Evolutionary conservation across 495 filamentous ascomycete species (phyloP), one percentile per base, ranked within the genome.

Genomic region (Viridothelium virens): DNA sequence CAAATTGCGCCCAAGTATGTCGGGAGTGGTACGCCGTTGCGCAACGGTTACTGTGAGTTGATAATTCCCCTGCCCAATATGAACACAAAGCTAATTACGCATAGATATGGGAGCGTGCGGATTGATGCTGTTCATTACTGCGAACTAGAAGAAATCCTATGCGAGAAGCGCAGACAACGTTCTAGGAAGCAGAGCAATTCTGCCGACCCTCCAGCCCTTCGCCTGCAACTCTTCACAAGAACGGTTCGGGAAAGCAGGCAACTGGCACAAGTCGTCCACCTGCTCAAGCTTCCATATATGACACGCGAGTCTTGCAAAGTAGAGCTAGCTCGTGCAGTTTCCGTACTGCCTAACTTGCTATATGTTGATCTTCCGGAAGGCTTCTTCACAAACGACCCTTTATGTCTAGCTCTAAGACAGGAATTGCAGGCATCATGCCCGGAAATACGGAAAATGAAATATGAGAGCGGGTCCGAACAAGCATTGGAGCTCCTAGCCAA

Each of bases 51-150:
- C 78, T 93, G 89, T 91, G 74, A 69, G 85, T 79, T 44, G 64
- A 62, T 34, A 39, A 44, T n/a, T 36, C 12, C n/a, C 41, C 67
- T 65, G 34, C 1, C 9, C 33, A 34, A 11, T n/a, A 6, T 1
- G 11, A 1, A 38, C 34, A 16, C 47, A 11, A 18, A 65, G n/a
- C 65, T 70, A 53, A 70, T 62, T 2, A 41, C 31, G n/a, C 66
- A 63, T 68, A 96, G 91, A 56, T 98, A 97, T 73, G 85, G 84
- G 56, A 90, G 91, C 76, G 86, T 98, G 68, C 89, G 93, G 38
- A 93, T 98, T 70, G 94, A 98, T 68, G 83, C 87, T 12, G 93
- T 98, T 37, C 94, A 98, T 74, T 97, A 96, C 77, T 97, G 94
- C 79, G 85, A 90, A 63, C 85, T 88, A 67, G 94, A 97, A 75